Evolutionary conservation across 768 basidiomycete species (phyloP), one percentile per base, ranked within the genome.

Genomic region (Pleurotus tuoliensis): DNA sequence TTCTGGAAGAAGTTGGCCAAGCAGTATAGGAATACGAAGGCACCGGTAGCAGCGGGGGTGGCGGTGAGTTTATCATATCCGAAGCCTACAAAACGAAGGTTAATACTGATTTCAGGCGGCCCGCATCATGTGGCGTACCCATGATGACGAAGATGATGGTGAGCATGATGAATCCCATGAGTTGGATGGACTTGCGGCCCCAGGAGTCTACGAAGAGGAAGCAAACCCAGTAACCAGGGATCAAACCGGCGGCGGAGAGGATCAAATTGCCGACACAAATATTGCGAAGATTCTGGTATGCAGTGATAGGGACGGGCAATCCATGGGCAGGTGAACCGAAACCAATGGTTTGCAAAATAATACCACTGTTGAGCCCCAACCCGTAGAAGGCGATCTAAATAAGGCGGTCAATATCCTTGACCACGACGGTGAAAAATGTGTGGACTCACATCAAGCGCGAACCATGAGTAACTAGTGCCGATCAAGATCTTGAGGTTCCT

Each of bases 1-100:
- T 93, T 93, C 75, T 91, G 88, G 87, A 92, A 91, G 75, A 92
- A 92, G 67, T 90, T 88, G 63, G 90, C 81, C 15, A 94, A 73
- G 67, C 90, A 90, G 74, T 94, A 94, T 24, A 91, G 80, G 74
- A 88, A 87, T 47, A 91, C 84, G 67, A 94, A 92, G 1, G 77
- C 89, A 27, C 82, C 81, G 12, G 48, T 77, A 18, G 72, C 68
- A 1, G 67, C 7, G 2, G 62, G 2, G 1, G 76, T 79, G 34
- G 77, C 74, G 48, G 47, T 84, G 50, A 85, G 76, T 62, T 73
- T 77, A 66, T 88, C 76, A 60, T 80, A 90, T 13, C 73, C 86
- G 68, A 90, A 90, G 60, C 88, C 87, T 86, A 57, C 22, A 30
- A 22, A 22, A 15, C 15, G 6, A 6, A 4, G 27, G 25, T 13